Percentiles rank a stretch among this genome's conserved stretches.
phyloP scores from a whole-genome alignment of 2,329 filamentous ascomycete genomes.

The Fusarium sp. region DNA sequence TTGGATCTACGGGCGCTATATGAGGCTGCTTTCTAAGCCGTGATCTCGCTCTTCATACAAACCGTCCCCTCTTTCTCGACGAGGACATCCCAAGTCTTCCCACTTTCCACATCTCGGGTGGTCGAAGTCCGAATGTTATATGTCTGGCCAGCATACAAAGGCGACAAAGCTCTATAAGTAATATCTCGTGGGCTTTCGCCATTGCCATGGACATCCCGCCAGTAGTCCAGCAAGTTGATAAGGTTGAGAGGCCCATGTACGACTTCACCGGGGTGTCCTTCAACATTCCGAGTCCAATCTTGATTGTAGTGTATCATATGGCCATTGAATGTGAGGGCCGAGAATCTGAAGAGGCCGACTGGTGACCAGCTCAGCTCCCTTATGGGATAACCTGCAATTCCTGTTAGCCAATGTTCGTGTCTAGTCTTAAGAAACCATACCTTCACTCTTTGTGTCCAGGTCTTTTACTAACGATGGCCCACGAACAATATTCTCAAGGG shows the following conservation, averaged over 20 bases:
- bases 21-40: background rate
- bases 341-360: constrained; percentile 81
- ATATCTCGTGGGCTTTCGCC: constrained; percentile 58
- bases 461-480: constrained; percentile 51
- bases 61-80: constrained; percentile 59
- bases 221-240: constrained; percentile 79
- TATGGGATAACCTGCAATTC: constrained; percentile 35
- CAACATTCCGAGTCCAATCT: constrained; percentile 73
- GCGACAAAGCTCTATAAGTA: constrained; percentile 78
- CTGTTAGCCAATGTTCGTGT: background rate
- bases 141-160: constrained; percentile 77
- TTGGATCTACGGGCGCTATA: too few species aligned
- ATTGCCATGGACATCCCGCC: constrained; percentile 64
- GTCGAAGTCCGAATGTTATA: constrained; percentile 72
- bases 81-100: constrained; percentile 59
- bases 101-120: constrained; percentile 54
- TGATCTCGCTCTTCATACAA: constrained; percentile 58
- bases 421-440: background rate
- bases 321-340: constrained; percentile 86
- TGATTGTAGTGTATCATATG: constrained; percentile 88
- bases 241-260: constrained; percentile 87
- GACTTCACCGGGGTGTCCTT: constrained; percentile 79
- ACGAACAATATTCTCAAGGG: constrained; percentile 27
- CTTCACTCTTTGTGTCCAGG: constrained; percentile 11
- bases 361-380: constrained; percentile 61